Evolutionary conservation across 306 rosid genomes (phyloP), one percentile per base, ranked within the genome.

Genomic region (Macrotyloma uniflorum): DNA sequence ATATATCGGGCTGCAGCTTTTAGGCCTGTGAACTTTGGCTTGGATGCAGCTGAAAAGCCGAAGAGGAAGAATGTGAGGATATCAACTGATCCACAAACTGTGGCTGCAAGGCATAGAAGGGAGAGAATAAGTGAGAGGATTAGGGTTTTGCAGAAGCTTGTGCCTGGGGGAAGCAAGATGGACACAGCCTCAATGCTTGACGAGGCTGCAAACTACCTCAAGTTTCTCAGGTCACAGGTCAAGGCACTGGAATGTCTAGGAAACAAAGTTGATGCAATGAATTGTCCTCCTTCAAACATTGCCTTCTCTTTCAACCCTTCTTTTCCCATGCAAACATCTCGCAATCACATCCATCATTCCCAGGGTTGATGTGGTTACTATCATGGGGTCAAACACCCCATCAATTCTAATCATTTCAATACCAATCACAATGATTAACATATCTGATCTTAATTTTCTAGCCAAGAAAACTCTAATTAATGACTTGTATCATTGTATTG

Each of bases 131-230:
- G 98, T 70, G 98, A 93, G 32, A 93, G 80, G 74, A 89, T 95
- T 77, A 91, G 94, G 87, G 96, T 87, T 83, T 87, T 95, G 82
- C 99, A 95, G 83, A 86, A 80, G 82, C 55, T 95, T 58, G 98
- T 95, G 18, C 99, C 99, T n/a, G 98, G 98, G 7, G 99, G 99
- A 49, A 90, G 78, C 90, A 95, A 91, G 82, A 92, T 95, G 99
- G 99, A 95, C 80, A 93, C 99, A 53, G 99, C 99, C 15, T 93
- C 99, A 32, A 93, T 93, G 94, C 99, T 95, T 43, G 98, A 93
- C 65, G 99, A 95, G 55, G 99, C 98, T 75, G 98, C 99, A 49
- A 95, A 88, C 45, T 95, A 95, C 74, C 97, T 95, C 63, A 93
- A 89, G 88, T 95, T 95, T 69, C 85, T 95, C 22, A 89, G 88